Evolutionary conservation across 805 yeast genomes (phyloP), one percentile per base, ranked within the genome.

Genomic region (Starmerella etchellsii): DNA sequence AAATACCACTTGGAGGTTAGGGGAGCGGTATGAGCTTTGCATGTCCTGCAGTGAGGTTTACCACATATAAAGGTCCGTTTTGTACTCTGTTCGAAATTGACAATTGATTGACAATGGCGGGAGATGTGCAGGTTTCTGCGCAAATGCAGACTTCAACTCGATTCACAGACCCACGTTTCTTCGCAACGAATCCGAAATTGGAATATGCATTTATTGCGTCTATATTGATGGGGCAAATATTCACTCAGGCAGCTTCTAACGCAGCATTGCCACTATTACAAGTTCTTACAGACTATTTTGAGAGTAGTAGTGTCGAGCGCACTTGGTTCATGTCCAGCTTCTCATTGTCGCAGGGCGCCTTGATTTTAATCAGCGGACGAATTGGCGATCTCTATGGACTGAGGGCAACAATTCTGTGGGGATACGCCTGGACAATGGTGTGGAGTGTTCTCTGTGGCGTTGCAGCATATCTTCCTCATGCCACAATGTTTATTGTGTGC

Each of bases 361-460:
- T 80, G 47, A 79, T 80, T 36, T 58, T 80, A 23, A 64, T 75
- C 4, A 69, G 78, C 30, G 88, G 88, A 14, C 66, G 76, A 40
- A 54, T 78, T 37, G 88, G 91, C 30, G 91, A 81, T 51, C 60
- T 79, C 13, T 73, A 71, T 48, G 88, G 88, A 0, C 63, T 77
- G 38, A 75, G 73, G 43, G 60, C 56, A 32, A 56, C 73, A 11
- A 65, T 76, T 38, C 32, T 73, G 0, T 48, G 63, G 8, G 83
- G 87, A 1, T 74, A 74, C 57, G 37, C 58, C 10, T 70, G 80
- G 73, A 58, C 68, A 2, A 53, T 67, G 0, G 24, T 77, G 0
- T 76, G 84, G 78, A 61, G 75, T 1, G 50, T 78, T 37, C 57
- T 81, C 23, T 66, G 73, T 4, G 88, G 87, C 0, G 51, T 79